A percentile compares a stretch with the other conserved stretches of the same genome.
Conservation (phyloP, 495 filamentous ascomycete genomes). For the Lasiosphaeriaceae sp. region DNA sequence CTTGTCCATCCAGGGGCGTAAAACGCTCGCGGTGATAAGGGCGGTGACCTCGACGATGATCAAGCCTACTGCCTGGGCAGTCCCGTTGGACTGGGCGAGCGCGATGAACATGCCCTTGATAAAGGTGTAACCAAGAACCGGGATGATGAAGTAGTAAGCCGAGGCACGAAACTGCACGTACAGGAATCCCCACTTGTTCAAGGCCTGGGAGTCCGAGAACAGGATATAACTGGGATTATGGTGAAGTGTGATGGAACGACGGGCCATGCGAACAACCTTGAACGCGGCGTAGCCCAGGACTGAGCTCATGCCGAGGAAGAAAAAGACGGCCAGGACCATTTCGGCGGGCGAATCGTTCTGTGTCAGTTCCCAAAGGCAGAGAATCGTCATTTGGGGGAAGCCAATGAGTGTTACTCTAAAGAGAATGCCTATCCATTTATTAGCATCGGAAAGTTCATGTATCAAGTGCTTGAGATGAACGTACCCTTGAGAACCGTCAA, state of each 20-base stretch:
- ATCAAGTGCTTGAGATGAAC: background rate
- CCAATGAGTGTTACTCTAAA: conserved; percentile 90
- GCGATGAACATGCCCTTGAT: conserved; percentile 91
- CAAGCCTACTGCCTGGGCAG: conserved; percentile 77
- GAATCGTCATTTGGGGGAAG: conserved; percentile 85
- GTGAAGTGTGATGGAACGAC: conserved; percentile 84
- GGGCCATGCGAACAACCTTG: conserved; percentile 86
- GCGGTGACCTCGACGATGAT: conserved; percentile 80
- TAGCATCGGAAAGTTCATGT: conserved; percentile 11
- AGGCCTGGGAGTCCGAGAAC: conserved; percentile 84
- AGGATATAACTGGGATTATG: conserved; percentile 96
- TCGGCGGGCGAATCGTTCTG: conserved; percentile 80
- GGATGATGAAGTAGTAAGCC: conserved; percentile 94
- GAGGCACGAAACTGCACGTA: conserved; percentile 97
- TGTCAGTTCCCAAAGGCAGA: conserved; percentile 95
- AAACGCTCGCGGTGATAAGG: conserved; percentile 71
- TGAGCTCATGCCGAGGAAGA: conserved; percentile 74
- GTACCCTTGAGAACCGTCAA: conserved; percentile 32
- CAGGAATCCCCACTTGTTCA: conserved; percentile 99
- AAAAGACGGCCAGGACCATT: conserved; percentile 83
- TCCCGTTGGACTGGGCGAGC: conserved; percentile 69
- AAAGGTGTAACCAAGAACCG: conserved; percentile 71
- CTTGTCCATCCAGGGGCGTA: conserved; percentile 99
- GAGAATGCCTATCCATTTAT: conserved; percentile 68
- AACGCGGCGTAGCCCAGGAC: conserved; percentile 84